phyloP scores from a whole-genome alignment of 2,329 filamentous ascomycete species.

The Venturia oleaginea region DNA sequence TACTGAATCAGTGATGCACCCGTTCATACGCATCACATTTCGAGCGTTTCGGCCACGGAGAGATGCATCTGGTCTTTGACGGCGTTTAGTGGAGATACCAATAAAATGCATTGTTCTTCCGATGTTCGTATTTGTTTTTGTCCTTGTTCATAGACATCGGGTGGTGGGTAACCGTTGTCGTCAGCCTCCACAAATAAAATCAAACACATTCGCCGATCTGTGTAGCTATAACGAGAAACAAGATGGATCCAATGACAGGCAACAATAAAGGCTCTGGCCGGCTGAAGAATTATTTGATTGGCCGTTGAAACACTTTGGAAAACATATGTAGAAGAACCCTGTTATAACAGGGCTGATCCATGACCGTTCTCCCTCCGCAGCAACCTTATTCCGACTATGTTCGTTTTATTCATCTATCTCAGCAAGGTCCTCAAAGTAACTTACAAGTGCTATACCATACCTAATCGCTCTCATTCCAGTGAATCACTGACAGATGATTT shows the following conservation, averaged over 20 bases:
- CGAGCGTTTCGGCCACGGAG: neutral
- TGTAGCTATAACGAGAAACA: too few species aligned
- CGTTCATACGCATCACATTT: neutral
- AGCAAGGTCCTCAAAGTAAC: neutral
- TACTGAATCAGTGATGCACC: neutral
- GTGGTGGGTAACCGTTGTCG: neutral
- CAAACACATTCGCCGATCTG: neutral
- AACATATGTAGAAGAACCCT: neutral
- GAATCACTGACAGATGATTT: neutral
- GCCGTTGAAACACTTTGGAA: neutral
- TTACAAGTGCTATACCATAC: too few species aligned
- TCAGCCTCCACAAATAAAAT: neutral
- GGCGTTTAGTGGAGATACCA: neutral
- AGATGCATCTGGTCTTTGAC: neutral
- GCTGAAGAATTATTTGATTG: neutral
- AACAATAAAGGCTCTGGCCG: too few species aligned
- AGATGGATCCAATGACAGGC: too few species aligned
- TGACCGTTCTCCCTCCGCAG: too few species aligned
- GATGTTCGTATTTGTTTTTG: neutral
- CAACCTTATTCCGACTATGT: neutral
- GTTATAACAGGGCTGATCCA: neutral
- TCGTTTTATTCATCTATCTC: neutral
- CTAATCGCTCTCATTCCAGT: neutral
- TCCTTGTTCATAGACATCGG: neutral
- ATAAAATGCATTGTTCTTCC: neutral